Conservation (phyloP, 2,329 filamentous ascomycete species). For the Pyricularia pennisetigena region DNA sequence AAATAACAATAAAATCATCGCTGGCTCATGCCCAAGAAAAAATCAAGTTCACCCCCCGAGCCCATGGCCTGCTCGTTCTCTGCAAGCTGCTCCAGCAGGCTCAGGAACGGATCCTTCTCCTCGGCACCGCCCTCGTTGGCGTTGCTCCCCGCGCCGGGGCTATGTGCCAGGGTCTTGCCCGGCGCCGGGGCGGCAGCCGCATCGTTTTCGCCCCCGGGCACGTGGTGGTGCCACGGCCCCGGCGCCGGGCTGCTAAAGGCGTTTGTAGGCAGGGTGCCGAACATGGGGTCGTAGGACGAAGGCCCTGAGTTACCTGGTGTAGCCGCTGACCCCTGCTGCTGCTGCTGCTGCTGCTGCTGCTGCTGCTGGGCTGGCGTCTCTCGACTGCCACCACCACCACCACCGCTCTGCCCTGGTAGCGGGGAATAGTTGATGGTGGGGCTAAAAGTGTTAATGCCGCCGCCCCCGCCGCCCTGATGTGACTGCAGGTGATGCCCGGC, state of each 20-base stretch:
- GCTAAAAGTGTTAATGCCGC: conserved; percentile 24
- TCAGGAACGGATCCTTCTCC: conserved; percentile 76
- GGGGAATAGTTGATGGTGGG: conserved; percentile 29
- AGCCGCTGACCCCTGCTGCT: conserved; percentile 12
- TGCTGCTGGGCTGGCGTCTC: conserved; percentile 10
- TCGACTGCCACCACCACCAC: background rate
- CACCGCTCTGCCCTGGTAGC: conserved; percentile 4
- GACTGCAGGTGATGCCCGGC: background rate
- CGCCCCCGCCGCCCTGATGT: conserved; percentile 7
- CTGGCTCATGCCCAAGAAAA: conserved; percentile 44
- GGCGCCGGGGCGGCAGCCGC: conserved; percentile 3
- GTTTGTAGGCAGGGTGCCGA: conserved; percentile 43
- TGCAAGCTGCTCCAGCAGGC: conserved; percentile 68
- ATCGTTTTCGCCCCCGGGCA: conserved; percentile 4
- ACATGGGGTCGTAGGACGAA: conserved; percentile 48
- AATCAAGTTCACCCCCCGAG: conserved; percentile 66
- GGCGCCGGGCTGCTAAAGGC: conserved; percentile 38
- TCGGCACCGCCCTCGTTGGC: conserved; percentile 33
- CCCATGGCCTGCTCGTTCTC: conserved; percentile 67
- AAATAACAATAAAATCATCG: background rate
- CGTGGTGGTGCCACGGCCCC: conserved; percentile 34
- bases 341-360: conserved; percentile 23
- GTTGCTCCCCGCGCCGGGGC: conserved; percentile 35
- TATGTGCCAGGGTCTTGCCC: conserved; percentile 19
- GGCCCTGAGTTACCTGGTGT: conserved; percentile 16